phyloP scores from a whole-genome alignment of 1,139 yeast genomes.

The Protomyces inundatus region DNA sequence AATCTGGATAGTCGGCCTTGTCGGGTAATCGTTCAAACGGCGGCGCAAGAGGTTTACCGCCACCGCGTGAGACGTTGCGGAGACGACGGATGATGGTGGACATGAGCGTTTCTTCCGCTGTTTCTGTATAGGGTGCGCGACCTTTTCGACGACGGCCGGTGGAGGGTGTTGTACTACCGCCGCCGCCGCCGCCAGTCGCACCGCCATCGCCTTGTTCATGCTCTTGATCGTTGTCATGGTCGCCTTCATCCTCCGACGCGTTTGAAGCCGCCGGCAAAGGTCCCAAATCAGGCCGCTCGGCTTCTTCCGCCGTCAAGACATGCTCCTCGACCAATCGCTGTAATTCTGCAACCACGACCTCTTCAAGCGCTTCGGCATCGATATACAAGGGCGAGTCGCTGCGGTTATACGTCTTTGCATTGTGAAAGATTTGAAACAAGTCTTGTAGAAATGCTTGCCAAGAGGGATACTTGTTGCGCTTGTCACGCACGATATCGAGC shows the following conservation, averaged over 20 bases:
- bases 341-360: slow-evolving; percentile 52
- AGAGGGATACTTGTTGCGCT: slow-evolving; percentile 58
- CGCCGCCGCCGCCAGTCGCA: neutral
- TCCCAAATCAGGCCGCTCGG: slow-evolving; percentile 56
- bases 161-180: neutral
- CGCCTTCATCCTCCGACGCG: slow-evolving; percentile 35
- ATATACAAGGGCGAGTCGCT: slow-evolving; percentile 61
- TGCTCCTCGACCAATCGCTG: slow-evolving; percentile 49
- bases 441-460: slow-evolving; percentile 71
- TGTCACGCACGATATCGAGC: slow-evolving; percentile 79
- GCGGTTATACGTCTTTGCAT: slow-evolving; percentile 77
- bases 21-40: slow-evolving; percentile 83
- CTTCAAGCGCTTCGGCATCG: slow-evolving; percentile 67
- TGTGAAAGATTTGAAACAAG: slow-evolving; percentile 79
- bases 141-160: slow-evolving; percentile 13
- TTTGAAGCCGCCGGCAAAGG: slow-evolving; percentile 49
- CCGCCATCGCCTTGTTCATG: slow-evolving; percentile 36
- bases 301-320: slow-evolving; percentile 41
- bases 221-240: slow-evolving; percentile 40
- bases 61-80: slow-evolving; percentile 8
- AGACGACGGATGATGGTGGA: slow-evolving; percentile 14
- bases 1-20: slow-evolving; percentile 58
- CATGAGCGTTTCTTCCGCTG: slow-evolving; percentile 28
- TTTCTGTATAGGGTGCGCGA: slow-evolving; percentile 24
- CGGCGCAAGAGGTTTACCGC: slow-evolving; percentile 26